Evolutionary conservation across 345 rosid species (phyloP), one percentile per base, ranked within the genome.

Genomic region (Trapa bicornis): DNA sequence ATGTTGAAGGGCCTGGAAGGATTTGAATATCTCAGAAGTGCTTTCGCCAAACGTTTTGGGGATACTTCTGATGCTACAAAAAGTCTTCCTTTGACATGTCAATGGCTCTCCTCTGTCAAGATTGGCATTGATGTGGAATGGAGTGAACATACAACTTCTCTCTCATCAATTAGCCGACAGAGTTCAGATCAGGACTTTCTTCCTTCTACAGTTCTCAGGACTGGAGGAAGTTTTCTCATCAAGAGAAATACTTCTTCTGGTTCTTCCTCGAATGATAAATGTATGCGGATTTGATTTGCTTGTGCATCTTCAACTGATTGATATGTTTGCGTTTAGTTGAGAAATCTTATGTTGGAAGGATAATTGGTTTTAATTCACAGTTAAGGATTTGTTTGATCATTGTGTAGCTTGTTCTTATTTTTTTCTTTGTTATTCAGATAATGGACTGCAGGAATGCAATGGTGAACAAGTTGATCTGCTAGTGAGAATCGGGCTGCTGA

Each of bases 1-100:
- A 71, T 87, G 73, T 64, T 93, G 75, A 83, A 81, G 81, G 98
- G 98, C 5, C 88, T 86, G 69, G 90, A 92, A 73, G 97, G 92
- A 33, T 75, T 80, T 57, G 96, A 88, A 70, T 93, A 87, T 77
- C 85, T 93, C 13, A 75, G 73, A 50, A 79, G 80, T 72, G 89
- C 87, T 67, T 93, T 93, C 68, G 67, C 81, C 38, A 81, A 79
- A 67, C 80, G 77, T 60, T 70, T 80, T 80, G 91, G 94, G 61
- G 72, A 84, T 65, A 74, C 84, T 5, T 72, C 82, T n/a, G 79
- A 80, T 68, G 88, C 94, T 12, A 12, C 62, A 65, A 67, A 77
- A 39, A 79, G 84, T 64, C 75, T 93, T 47, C 89, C 89, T 3
- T 45, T 76, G 71, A 84, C 96, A 4, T 58, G 17, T 61, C 79